Evolutionary conservation across 257 asterid species (phyloP), one percentile per base, ranked within the genome.

Genomic region (Rauvolfia tetraphylla): DNA sequence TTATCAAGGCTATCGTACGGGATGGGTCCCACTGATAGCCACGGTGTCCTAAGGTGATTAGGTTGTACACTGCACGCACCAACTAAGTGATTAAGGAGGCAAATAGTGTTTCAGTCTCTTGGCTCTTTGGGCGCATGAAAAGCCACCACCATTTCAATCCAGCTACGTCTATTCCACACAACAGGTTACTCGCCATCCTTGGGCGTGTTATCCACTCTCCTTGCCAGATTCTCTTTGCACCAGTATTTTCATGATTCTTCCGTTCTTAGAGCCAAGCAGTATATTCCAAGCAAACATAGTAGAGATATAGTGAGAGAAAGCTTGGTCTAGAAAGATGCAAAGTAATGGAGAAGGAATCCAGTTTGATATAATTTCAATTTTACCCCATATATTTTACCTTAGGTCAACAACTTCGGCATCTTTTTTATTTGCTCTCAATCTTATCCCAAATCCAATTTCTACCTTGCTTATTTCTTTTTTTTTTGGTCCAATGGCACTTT

Each of bases 201-300:
- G 70, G 10, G 62, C 76, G 81, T 80, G 85, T 41, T 17, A 0
- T 2, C 8, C 79, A 78, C 83, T 72, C 83, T 72, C n/a, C 14
- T 0, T 34, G 7, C 12, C 17, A 74, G 79, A 82, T 75, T 82
- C 84, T 68, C 62, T 56, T 17, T 11, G 12, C 42, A 25, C 49
- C 49, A 34, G 12, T 34, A 27, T 69, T 61, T 75, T 57, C 69
- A 63, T 53, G 82, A 86, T 83, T 86, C 82, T 31, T 68, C 76
- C 33, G 31, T 4, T 38, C 54, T 13, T 22, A 29, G 4, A 51
- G 23, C 57, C 56, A 62, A 57, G 25, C 22, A 38, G 82, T 49
- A 79, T 79, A 84, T 84, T 81, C 85, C 81, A 72, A 46, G 34
- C 33, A 54, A 53, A 38, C 23, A 44, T 12, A 3, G 0, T 15